Evolutionary conservation across 306 rosid species (phyloP).

Genomic region (Quercus robur): DNA sequence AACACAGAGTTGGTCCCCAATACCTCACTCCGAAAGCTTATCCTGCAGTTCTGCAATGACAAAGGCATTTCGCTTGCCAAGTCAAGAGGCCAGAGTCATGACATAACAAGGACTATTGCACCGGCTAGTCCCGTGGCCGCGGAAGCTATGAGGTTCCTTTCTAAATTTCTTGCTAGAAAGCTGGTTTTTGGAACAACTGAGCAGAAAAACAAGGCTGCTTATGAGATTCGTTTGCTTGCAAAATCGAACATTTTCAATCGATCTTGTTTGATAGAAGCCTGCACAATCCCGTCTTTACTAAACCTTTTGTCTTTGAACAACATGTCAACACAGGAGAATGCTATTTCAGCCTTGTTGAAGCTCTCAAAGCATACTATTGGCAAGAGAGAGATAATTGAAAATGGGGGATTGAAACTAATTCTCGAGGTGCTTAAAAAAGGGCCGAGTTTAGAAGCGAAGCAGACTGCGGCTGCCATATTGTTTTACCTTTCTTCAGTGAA

Average conservation of each 20-base stretch:
- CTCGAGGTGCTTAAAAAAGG: conserved; percentile 49
- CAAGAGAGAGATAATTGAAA: conserved; percentile 36
- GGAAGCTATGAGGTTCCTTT: conserved; percentile 50
- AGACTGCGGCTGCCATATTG: conserved; percentile 61
- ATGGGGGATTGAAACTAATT: conserved; percentile 43
- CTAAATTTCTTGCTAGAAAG: conserved; percentile 45
- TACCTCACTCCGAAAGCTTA: conserved; percentile 43
- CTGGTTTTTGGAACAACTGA: conserved; percentile 52
- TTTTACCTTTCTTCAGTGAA: conserved; percentile 65
- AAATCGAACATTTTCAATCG: conserved; percentile 69
- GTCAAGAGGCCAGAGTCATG: conserved; percentile 17
- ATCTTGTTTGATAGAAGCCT: conserved; percentile 56
- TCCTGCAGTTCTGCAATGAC: conserved; percentile 45
- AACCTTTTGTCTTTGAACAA: conserved; percentile 34
- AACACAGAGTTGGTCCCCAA: conserved; percentile 64
- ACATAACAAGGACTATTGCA: conserved; percentile 27
- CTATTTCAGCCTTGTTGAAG: conserved; percentile 63
- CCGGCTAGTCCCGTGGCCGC: conserved; percentile 48
- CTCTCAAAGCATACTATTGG: conserved; percentile 65
- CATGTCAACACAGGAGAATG: conserved; percentile 46
- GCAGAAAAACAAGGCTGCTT: conserved; percentile 63
- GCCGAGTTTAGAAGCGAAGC: conserved; percentile 45
- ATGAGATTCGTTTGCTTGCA: conserved; percentile 63
- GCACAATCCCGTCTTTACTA: conserved; percentile 49
- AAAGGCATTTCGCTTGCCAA: conserved; percentile 30